Evolutionary conservation across 495 filamentous ascomycete species (phyloP).

Genomic region (Penicillium nucicola): DNA sequence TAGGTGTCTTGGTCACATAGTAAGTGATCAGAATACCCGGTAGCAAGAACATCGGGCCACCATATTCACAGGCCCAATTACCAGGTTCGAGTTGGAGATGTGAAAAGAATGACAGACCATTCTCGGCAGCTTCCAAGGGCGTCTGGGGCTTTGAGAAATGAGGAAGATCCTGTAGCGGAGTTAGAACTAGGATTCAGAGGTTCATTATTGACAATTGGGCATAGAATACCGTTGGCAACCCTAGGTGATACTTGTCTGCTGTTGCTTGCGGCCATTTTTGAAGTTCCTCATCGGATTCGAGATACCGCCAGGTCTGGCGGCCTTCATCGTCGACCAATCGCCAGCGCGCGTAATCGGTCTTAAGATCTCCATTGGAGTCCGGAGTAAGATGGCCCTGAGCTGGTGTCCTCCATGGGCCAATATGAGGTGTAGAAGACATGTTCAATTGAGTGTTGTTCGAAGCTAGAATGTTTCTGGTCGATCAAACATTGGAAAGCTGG

Average conservation of each 20-base stretch:
- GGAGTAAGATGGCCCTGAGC: conserved; percentile 38
- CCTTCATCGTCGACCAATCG: conserved; percentile 77
- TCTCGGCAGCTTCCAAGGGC: conserved; percentile 72
- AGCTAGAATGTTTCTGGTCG: conserved; percentile 3
- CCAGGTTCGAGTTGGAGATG: conserved; percentile 83
- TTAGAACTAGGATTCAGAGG: neutral
- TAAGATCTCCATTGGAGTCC: conserved; percentile 39
- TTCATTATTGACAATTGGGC: no score
- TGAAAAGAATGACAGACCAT: conserved; percentile 86
- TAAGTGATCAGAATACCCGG: conserved; percentile 83
- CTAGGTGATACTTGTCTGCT: conserved; percentile 83
- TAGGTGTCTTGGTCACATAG: conserved; percentile 86
- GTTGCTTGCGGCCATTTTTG: conserved; percentile 79
- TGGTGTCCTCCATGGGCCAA: conserved; percentile 40
- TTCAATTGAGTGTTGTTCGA: conserved; percentile 3
- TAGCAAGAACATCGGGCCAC: conserved; percentile 83
- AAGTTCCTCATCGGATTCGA: conserved; percentile 70
- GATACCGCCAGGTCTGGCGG: conserved; percentile 90
- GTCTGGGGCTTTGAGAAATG: conserved; percentile 65
- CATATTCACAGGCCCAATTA: conserved; percentile 97
- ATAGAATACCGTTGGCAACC: conserved; percentile 58
- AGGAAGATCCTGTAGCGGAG: conserved; percentile 59
- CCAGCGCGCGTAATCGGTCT: conserved; percentile 82
- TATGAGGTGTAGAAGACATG: conserved; percentile 25
- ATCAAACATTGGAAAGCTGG: neutral